Evolutionary conservation across 768 basidiomycete genomes (phyloP).

Genomic region (Plicaturopsis crispa): DNA sequence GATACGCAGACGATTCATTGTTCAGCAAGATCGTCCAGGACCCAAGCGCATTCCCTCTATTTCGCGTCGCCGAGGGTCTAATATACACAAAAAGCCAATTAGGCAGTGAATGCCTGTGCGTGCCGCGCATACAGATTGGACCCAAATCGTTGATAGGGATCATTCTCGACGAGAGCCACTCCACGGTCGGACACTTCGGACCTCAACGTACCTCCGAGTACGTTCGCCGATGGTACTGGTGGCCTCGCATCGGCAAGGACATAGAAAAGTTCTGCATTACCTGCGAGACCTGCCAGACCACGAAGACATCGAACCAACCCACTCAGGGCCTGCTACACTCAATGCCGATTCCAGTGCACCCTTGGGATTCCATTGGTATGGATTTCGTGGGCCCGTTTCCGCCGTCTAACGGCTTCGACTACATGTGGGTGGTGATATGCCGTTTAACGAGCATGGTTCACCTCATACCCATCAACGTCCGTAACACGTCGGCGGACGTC

Average conservation of each 20-base stretch:
- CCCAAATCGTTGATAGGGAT: slow-evolving; percentile 5
- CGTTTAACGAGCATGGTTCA: slow-evolving; percentile 11
- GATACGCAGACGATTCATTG: too few species aligned
- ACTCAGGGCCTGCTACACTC: slow-evolving; percentile 15
- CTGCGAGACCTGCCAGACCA: slow-evolving; percentile 8
- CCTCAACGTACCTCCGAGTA: slow-evolving; percentile 14
- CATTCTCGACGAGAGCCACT: slow-evolving; percentile 14
- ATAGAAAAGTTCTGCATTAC: slow-evolving; percentile 6
- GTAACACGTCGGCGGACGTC: slow-evolving; percentile 2
- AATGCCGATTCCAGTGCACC: slow-evolving; percentile 19
- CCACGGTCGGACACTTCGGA: slow-evolving; percentile 17
- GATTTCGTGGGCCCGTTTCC: slow-evolving; percentile 32
- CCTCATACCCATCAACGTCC: slow-evolving; percentile 8
- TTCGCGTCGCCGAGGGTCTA: too few species aligned
- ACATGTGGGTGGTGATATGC: slow-evolving; percentile 15
- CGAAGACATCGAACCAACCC: background rate
- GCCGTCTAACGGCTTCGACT: slow-evolving; percentile 13
- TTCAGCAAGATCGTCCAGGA: too few species aligned
- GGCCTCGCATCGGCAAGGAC: slow-evolving; percentile 8
- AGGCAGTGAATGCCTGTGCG: slow-evolving; percentile 4
- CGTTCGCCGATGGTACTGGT: slow-evolving; percentile 15
- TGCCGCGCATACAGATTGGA: background rate
- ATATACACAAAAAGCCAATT: too few species aligned
- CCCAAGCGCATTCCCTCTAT: too few species aligned
- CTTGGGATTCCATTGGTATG: slow-evolving; percentile 30